Percentiles rank a stretch among this genome's conserved stretches.
Conservation (phyloP, 257 asterid genomes). For the Nicotiana noctiflora region DNA sequence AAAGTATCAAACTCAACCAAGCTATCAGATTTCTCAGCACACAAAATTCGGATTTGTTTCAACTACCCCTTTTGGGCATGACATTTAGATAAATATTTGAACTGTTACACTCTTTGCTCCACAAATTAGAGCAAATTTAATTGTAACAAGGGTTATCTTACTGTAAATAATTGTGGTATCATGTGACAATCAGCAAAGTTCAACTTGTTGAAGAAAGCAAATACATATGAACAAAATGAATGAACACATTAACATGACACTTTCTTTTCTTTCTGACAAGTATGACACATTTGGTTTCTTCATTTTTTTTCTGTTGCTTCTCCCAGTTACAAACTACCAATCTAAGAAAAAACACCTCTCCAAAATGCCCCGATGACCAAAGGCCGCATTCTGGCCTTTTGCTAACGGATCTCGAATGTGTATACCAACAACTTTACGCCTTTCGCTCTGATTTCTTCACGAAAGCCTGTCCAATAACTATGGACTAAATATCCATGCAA, state of each 20-base stretch:
- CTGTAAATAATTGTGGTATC: constrained; percentile 2
- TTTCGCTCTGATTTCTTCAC: constrained; percentile 24
- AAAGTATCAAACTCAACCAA: background rate
- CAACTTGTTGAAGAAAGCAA: constrained; percentile 19
- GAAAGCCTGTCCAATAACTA: background rate
- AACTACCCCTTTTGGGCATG: background rate
- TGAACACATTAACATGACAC: constrained; percentile 28
- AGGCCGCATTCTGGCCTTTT: constrained; percentile 20
- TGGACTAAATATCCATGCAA: background rate
- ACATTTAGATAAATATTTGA: background rate
- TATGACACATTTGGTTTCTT: background rate
- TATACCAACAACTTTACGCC: constrained; percentile 31
- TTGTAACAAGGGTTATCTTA: background rate
- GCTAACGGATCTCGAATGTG: constrained; percentile 16
- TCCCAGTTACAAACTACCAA: background rate
- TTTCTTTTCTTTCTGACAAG: background rate
- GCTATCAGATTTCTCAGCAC: background rate
- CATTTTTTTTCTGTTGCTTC: constrained; percentile 3
- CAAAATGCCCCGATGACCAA: background rate
- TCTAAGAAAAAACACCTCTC: background rate
- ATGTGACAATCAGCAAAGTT: constrained; percentile 1
- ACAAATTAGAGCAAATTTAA: background rate
- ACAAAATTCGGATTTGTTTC: background rate
- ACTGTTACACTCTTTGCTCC: constrained; percentile 1
- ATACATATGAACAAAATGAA: constrained; percentile 47